These are phyloP conservation scores for Coemansia sp. DNA, from an alignment of 192 early-diverging fungal species.

Conservation along the genomic window DNA sequence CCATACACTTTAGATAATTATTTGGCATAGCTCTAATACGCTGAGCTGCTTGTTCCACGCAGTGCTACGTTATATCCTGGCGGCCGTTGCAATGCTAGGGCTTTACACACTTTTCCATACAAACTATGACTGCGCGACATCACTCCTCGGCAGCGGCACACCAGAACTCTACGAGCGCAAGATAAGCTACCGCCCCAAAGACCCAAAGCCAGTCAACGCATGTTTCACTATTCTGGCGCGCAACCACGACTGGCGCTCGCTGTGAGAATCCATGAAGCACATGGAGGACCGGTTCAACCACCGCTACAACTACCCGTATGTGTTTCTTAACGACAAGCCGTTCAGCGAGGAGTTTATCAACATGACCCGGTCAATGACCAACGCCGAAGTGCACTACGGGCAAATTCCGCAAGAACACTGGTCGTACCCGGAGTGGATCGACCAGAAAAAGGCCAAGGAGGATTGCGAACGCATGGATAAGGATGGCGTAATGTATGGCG, in stretches of 20 bases:
- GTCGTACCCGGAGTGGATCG: constrained; percentile 77
- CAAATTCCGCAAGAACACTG: constrained; percentile 68
- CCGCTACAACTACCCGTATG: constrained; percentile 77
- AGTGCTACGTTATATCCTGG: constrained; percentile 47
- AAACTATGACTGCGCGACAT: constrained; percentile 34
- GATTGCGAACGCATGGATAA: constrained; percentile 58
- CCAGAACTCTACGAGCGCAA: constrained; percentile 19
- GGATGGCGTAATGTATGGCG: constrained; percentile 41
- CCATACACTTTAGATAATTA: neutral
- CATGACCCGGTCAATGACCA: constrained; percentile 57
- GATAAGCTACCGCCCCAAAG: constrained; percentile 38
- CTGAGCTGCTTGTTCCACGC: constrained; percentile 22
- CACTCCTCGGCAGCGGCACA: constrained; percentile 14
- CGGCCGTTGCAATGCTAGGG: constrained; percentile 14
- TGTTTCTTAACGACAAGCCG: constrained; percentile 78
- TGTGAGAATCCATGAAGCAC: constrained; percentile 63
- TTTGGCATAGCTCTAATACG: neutral
- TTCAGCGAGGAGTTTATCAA: constrained; percentile 70
- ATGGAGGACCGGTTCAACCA: constrained; percentile 80
- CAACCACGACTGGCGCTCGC: constrained; percentile 64
- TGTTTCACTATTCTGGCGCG: constrained; percentile 70
- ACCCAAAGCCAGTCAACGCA: constrained; percentile 55
- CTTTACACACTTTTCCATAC: constrained; percentile 39
- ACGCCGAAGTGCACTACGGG: constrained; percentile 62
- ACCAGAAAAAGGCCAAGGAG: constrained; percentile 55